Base-by-base conservation (phyloP, 148 eudicot genomes). In the Rhododendron henanense region DNA sequence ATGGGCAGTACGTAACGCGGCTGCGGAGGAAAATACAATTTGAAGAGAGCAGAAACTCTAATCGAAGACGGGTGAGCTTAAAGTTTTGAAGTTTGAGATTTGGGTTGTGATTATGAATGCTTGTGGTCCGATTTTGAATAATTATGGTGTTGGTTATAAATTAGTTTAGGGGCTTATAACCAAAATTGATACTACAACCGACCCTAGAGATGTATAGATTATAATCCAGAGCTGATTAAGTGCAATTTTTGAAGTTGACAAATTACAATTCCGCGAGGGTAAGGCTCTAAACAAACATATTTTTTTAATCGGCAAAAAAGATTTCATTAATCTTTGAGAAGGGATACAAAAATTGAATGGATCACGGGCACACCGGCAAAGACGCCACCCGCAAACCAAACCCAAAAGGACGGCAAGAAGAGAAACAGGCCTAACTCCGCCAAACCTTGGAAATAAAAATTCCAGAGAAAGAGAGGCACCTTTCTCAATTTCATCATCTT, bases 31-130 rank as follows among this genome's bases (percentile, higher is more conserved):
- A 89, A 78, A 77, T 97, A 82, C 93, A 90, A 85, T 93, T 90
- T 87, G 96, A 94, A 67, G 98, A 94, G 85, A 93, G 90, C 85
- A 93, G 93, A 88, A 83, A 93, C 37, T 89, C 96, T 80, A 85
- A 91, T 90, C 95, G 92, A 83, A 94, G 91, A 91, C 81, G 98
- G 95, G 99, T 97, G 81, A 57, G 85, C 21, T 53, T 82, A 51
- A 85, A 57, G 85, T 47, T 53, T 86, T 59, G 65, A 59, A 59
- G 2, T 59, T 59, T 21, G 65, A 59, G n/a, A 59, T 59, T 59
- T 59, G 25, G n/a, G n/a, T 55, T 55, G 7, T 25, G 11, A 31
- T 28, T 69, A 28, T 69, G 76, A 33, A n/a, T 67, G 21, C 76
- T 14, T 15, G 21, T 33, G 76, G 41, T 31, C 16, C 16, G 31